These are phyloP conservation scores for Capsella bursapastoris DNA, from an alignment of 345 rosid species.

Conservation along the genomic window DNA sequence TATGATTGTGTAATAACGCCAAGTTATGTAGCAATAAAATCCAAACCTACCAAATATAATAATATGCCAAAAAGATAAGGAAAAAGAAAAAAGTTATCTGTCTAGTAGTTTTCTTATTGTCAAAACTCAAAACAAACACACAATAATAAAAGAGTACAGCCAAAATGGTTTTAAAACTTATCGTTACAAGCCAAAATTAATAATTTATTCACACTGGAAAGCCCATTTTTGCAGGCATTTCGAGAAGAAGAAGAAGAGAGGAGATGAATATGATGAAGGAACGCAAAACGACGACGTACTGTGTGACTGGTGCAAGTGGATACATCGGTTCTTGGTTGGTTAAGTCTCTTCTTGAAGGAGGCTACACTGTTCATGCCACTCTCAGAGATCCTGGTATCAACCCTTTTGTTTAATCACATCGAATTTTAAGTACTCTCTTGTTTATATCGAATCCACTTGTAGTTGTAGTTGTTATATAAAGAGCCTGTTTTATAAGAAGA, in stretches of 20 bases:
- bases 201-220: conserved; percentile 10
- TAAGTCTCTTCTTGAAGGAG: conserved; percentile 65
- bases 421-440: neutral
- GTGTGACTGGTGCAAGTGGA: conserved; percentile 82
- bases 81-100: neutral
- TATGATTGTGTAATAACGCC: neutral
- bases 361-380: conserved; percentile 74
- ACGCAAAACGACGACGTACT: conserved; percentile 47
- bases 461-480: too few relatives aligned
- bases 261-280: conserved; percentile 1
- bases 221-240: conserved; percentile 6
- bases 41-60: conserved; percentile 14
- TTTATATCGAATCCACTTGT: neutral
- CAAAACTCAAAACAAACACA: conserved; percentile 6
- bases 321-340: conserved; percentile 84
- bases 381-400: conserved; percentile 65
- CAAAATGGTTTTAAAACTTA: neutral
- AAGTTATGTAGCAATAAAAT: conserved; percentile 9
- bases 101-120: conserved; percentile 28
- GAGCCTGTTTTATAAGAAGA: neutral
- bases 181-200: conserved; percentile 22
- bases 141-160: neutral
- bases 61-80: conserved; percentile 12
- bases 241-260: neutral
- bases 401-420: neutral